Evolutionary conservation across 257 asterid species (phyloP), one percentile per base, ranked within the genome.

Genomic region (Nicotiana undulata): DNA sequence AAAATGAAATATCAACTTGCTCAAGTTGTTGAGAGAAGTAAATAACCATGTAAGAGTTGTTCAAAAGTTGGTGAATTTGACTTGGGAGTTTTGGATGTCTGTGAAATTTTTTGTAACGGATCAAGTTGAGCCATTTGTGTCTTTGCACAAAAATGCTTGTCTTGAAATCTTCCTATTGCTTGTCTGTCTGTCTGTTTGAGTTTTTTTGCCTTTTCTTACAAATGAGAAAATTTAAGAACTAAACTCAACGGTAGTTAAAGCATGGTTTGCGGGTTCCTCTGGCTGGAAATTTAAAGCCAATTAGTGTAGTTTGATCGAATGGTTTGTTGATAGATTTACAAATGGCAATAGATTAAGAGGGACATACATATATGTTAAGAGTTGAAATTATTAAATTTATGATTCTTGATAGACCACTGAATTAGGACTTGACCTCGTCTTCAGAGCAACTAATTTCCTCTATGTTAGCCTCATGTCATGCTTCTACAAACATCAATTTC

Each of bases 21-120:
- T 20, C 3, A 26, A 6, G 34, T 7, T 16, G n/a, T 55, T n/a
- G 3, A 83, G 12, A 63, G 31, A 77, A 61, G 16, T 81, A 40
- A 40, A 40, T 40, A 63, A 92, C 97, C 97, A 84, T 86, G 89
- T 4, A 90, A 86, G 75, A 87, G 85, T 63, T 90, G 98, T 63
- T 89, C 96, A 85, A 88, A 89, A 55, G 96, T 85, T 24, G 94
- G 89, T 24, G 92, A 86, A 24, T 76, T 67, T 79, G 88, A 72
- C 70, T 49, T 65, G 18, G 90, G 89, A 55, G 83, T 84, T 80
- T 66, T 81, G n/a, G 88, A 82, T 72, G 88, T 80, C 20, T 91
- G 63, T 8, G 67, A 76, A 20, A 4, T 0, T 77, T 31, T 53
- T 3, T 81, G 83, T n/a, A 18, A 1, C 11, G 80, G 79, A 72